Percentiles rank a stretch among this genome's conserved stretches.
These are phyloP conservation scores for Asterochloris erici DNA, from an alignment of 139 green algal genomes.

Conservation along the genomic window DNA sequence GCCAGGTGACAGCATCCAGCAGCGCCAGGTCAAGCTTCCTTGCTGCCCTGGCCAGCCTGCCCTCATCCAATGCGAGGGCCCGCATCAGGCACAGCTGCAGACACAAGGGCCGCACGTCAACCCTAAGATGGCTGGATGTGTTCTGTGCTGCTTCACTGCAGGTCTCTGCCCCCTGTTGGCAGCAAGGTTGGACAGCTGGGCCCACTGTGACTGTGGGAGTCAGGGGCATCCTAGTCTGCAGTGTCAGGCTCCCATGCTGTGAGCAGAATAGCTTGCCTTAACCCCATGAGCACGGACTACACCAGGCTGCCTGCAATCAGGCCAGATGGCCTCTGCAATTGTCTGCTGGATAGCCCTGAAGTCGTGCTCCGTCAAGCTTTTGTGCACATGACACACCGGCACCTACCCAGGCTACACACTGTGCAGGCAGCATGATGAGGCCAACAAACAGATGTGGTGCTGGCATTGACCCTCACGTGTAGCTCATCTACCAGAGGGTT, in stretches of 20 bases:
- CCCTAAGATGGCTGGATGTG: background rate
- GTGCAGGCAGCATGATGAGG: background rate
- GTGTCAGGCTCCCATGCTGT: no score
- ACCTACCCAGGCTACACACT: background rate
- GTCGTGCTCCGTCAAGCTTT: no score
- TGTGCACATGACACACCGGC: no score
- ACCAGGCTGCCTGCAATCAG: no score
- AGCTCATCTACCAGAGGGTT: slow-evolving; percentile 54
- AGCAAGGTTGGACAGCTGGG: no score
- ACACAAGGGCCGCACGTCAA: background rate
- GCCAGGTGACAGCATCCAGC: slow-evolving; percentile 70
- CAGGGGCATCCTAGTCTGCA: no score
- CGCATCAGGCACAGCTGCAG: slow-evolving; percentile 52
- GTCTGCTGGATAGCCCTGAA: no score
- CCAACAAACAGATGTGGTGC: no score
- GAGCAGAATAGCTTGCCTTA: no score
- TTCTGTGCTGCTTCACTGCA: background rate
- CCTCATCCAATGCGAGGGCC: slow-evolving; percentile 48
- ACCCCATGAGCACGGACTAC: no score
- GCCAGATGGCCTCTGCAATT: no score
- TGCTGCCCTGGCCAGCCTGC: slow-evolving; percentile 26
- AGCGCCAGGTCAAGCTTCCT: slow-evolving; percentile 41
- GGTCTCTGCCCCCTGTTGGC: background rate
- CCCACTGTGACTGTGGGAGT: no score
- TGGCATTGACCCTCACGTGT: background rate